phyloP scores from a whole-genome alignment of 2,329 filamentous ascomycete species.

The Colletotrichum karsti region DNA sequence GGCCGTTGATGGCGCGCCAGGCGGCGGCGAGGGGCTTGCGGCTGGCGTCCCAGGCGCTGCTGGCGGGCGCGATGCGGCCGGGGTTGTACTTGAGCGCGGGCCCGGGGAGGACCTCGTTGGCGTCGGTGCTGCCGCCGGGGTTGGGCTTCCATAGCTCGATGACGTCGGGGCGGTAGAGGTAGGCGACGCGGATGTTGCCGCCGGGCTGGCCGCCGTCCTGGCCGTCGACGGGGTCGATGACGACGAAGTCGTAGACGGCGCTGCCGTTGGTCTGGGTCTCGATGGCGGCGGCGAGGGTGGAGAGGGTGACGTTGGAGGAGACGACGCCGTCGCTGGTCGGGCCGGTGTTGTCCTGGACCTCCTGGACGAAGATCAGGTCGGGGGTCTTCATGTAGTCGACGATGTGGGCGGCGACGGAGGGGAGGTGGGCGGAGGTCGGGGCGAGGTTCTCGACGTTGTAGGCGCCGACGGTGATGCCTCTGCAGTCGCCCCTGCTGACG shows the following conservation, averaged over 20 bases:
- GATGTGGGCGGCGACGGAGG: conserved; percentile 70
- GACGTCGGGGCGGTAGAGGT: conserved; percentile 71
- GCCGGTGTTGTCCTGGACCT: conserved; percentile 75
- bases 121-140: conserved; percentile 61
- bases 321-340: conserved; percentile 66
- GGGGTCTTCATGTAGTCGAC: conserved; percentile 70
- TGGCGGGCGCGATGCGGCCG: conserved; percentile 69
- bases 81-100: conserved; percentile 74
- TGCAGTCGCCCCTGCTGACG: conserved; percentile 63
- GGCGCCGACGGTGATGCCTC: conserved; percentile 68
- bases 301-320: conserved; percentile 66
- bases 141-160: conserved; percentile 68
- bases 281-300: conserved; percentile 63
- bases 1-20: conserved; percentile 67
- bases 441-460: conserved; percentile 78
- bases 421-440: conserved; percentile 62
- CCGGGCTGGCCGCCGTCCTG: conserved; percentile 73
- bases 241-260: conserved; percentile 66
- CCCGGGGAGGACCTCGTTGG: conserved; percentile 65
- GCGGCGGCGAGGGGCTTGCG: conserved; percentile 74
- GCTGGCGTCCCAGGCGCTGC: conserved; percentile 66
- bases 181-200: conserved; percentile 77
- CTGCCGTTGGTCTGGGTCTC: conserved; percentile 45
- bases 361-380: conserved; percentile 74
- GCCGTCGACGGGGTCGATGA: conserved; percentile 67